Base-by-base conservation (phyloP, 345 rosid genomes). In the Schrenkiella parvula region DNA sequence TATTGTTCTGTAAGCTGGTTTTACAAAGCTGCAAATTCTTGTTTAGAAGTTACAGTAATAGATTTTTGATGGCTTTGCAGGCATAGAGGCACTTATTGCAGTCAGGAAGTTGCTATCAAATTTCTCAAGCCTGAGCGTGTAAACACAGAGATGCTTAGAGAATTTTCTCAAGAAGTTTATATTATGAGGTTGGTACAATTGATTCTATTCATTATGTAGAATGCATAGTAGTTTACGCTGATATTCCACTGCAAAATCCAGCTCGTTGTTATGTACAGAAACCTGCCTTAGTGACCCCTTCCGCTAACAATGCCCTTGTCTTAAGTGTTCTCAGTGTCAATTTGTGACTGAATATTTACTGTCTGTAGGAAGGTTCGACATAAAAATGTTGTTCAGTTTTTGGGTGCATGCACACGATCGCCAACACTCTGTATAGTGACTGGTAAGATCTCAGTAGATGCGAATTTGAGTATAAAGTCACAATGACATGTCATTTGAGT, bases 31-130 rank as follows among this genome's bases (percentile, higher is more conserved):
- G 32, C 1, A 13, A 53, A 17, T 4, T 60, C 29, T 41, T 61
- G 3, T 60, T 25, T 25, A 61, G 51, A 75, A 61, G 34, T 75
- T 74, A 53, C 6, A 25, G 35, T 43, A 19, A 26, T 63, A 54
- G 62, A 8, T 28, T 61, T 52, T 53, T 31, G 15, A 23, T 51
- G 50, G 42, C 57, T 70, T 72, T 76, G 63, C 89, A 95, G 99
- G 81, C 93, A 87, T 79, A 83, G 60, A 84, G 98, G 99, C 70
- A 83, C 83, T 50, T 91, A 89, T 70, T 89, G 89, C 61, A 88
- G 96, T 82, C 99, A 95, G 75, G 99, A 95, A 81, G 98, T 91
- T 59, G 99, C 99, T 60, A 78, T 91, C 79, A 95, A 95, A 82
- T 72, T 95, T 62, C 84, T 95, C 61, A 91, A 92, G 81, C 89